Base-by-base conservation (phyloP, 1,284 basidiomycete species). In the Microbotryomycetes sp. region DNA sequence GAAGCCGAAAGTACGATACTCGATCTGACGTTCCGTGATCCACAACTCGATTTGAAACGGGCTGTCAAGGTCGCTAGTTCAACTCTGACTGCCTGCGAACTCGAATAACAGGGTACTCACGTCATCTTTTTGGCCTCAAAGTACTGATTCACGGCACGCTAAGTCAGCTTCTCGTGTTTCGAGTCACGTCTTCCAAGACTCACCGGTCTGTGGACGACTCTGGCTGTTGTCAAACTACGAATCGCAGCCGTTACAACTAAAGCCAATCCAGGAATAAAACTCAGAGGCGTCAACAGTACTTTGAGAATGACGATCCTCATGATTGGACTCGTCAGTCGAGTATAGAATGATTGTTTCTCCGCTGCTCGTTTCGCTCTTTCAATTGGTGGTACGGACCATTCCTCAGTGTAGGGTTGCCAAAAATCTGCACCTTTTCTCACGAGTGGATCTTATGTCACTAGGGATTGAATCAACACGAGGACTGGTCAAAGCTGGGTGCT, bases 371-470 rank as follows among this genome's bases (percentile, higher is more conserved):
- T 42, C 25, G 73, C 73, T 7, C 71, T 52, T 16, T 71, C 71
- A 22, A 72, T 26, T 0, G 73, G 73, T 19, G 73, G 73, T 1
- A 60, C 52, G 4, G 29, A 51, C 73, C 73, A 74, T 53, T 74
- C 73, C 50, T 74, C 73, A 9, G 64, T 59, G 54, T 74, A 74
- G 0, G 62, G 61, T 22, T 51, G 54, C 73, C 73, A 74, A 47
- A 70, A 73, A 3, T 58, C 62, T 26, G 23, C 26, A 2, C 50
- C 67, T 59, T 22, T 5, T 56, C 23, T 26, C 45, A 19, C n/a
- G 26, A 42, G 30, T 16, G 3, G 30, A 22, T 53, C n/a, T n/a
- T n/a, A n/a, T n/a, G n/a, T n/a, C n/a, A n/a, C n/a, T n/a, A n/a
- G n/a, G n/a, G 15, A 28, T 15, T 15, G 23, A 15, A 25, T 25